Percentiles rank a stretch among this genome's conserved stretches.
phyloP scores from a whole-genome alignment of 2,329 filamentous ascomycete genomes.

The Sporothrix brasiliensis region DNA sequence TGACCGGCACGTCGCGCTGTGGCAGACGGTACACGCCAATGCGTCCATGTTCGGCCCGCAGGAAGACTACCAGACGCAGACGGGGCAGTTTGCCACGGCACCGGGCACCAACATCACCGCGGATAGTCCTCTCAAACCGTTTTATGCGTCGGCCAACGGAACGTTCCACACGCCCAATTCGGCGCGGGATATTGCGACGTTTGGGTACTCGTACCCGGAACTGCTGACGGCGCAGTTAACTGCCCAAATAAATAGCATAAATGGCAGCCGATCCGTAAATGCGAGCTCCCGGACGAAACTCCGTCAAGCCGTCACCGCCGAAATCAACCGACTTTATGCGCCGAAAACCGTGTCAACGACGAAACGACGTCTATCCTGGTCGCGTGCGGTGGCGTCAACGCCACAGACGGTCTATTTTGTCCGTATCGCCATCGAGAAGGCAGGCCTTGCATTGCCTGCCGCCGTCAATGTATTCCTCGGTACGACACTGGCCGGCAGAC shows the following conservation, averaged over 20 bases:
- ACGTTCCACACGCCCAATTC: constrained; percentile 49
- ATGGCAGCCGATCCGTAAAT: not conserved
- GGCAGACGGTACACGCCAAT: constrained; percentile 44
- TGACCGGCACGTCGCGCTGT: constrained; percentile 57
- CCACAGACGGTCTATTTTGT: constrained; percentile 16
- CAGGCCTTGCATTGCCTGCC: constrained; percentile 2
- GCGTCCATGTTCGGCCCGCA: constrained; percentile 41
- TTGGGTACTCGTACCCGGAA: constrained; percentile 47
- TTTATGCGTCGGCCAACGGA: constrained; percentile 46
- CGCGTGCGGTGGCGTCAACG: not conserved
- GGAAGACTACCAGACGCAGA: constrained; percentile 32
- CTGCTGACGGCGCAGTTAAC: constrained; percentile 34
- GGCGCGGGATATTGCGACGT: constrained; percentile 38
- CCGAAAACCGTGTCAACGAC: not conserved
- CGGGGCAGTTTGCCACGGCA: constrained; percentile 46
- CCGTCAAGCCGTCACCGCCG: constrained; percentile 7
- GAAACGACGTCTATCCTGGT: not conserved
- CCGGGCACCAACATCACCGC: constrained; percentile 46
- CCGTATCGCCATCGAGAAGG: constrained; percentile 23
- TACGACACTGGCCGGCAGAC: not conserved
- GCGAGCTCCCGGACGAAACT: not conserved
- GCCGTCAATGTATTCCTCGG: constrained; percentile 1
- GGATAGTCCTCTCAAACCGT: constrained; percentile 51
- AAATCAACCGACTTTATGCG: constrained; percentile 25
- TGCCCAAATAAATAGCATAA: no score